Base-by-base conservation (phyloP, 768 basidiomycete species). In the Leucocoprinus birnbaumii region DNA sequence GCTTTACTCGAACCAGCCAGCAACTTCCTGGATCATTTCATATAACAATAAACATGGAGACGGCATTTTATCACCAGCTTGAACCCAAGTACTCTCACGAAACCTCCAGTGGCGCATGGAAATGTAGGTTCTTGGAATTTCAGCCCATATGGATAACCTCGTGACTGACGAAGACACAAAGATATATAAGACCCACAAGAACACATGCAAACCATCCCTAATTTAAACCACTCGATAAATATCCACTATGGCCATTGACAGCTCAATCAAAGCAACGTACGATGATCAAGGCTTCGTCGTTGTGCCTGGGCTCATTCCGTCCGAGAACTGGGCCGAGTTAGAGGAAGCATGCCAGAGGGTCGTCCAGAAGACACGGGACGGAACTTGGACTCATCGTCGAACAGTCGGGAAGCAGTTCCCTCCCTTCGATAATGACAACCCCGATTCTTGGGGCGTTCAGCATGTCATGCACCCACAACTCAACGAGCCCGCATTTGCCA, bases 401-500 rank as follows among this genome's bases (percentile, higher is more conserved):
- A 84, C 82, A 0, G 86, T 91, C 16, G 89, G 90, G 1, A 86
- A 84, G 57, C 87, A 89, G 65, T 91, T 91, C 58, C 88, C 89
- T 2, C 89, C 89, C 0, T 91, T 77, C 60, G 83, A 77, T 50
- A 68, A 78, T 27, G 72, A 71, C 14, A 68, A 80, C 49, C 78
- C 82, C 1, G 89, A 91, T 66, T 80, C 85, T 0, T 91, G 89
- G 89, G 90, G 89, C 1, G 82, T 90, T 1, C 89, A 91, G 60
- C 87, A 91, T 58, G 66, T 87, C 43, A 91, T 92, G 90, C 89
- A 91, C 62, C 89, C 88, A 1, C 82, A 77, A 27, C 75, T 91
- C 0, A 72, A 67, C 0, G 84, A 88, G 61, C 73, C 78, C 0
- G 73, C 62, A 3, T 91, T 91, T 55, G 78, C 78, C 25, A 70